Base-by-base conservation (phyloP, 73 alveolate genomes). In the Paramecium primaurelia region DNA sequence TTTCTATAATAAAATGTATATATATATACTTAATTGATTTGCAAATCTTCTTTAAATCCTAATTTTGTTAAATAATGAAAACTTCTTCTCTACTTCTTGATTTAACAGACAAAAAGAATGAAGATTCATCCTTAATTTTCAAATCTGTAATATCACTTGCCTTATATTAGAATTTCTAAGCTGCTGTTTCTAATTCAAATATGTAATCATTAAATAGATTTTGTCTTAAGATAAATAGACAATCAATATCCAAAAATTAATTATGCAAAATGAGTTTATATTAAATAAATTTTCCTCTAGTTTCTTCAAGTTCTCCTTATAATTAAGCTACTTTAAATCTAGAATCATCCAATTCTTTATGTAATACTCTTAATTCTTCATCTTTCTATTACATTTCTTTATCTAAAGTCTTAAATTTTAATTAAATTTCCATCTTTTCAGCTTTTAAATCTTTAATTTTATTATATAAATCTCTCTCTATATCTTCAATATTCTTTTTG, bases 221-320 rank as follows among this genome's bases (percentile, higher is more conserved):
- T 80, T 80, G 26, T 49, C 91, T 80, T n/a, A 80, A 42, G 5
- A 80, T 80, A 28, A 80, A 80, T 26, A 80, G 44, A 80, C 91
- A 80, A 4, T 80, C 91, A 7, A 80, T 49, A 47, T 80, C 73
- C 30, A 80, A 20, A 8, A 80, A 12, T 49, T 49, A n/a, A 22
- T 73, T 49, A 18, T 80, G 47, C 18, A 80, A 8, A 2, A 25
- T 44, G 1, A 80, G 34, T n/a, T 47, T 45, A 80, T 45, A 80
- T 42, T 49, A 47, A 11, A 80, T 80, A 47, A 45, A 80, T 25
- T 80, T 80, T 12, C 91, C 91, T 12, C 91, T 80, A 6, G 51
- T 12, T 80, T 80, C 91, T 25, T 80, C 71, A n/a, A 80, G 30
- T 26, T 80, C 91, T 14, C 49, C 58, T 36, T 80, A 36, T 11